Evolutionary conservation across 2,329 filamentous ascomycete genomes (phyloP).

Genomic region (Seiridium cupressi): DNA sequence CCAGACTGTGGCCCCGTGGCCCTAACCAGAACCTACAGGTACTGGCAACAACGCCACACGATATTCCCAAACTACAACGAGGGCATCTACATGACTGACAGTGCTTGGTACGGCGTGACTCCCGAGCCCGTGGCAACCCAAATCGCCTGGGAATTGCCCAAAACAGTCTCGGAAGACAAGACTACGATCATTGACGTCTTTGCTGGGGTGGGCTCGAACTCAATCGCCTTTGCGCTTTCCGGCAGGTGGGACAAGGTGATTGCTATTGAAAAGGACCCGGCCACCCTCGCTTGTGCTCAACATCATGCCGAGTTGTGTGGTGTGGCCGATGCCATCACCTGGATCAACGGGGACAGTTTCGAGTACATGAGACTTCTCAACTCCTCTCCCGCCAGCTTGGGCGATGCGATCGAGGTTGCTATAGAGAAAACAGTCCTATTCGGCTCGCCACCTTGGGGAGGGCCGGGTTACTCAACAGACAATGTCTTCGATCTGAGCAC

Average conservation of each 20-base stretch:
- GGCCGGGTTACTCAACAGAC: constrained; percentile 52
- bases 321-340: constrained; percentile 73
- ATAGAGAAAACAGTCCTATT: constrained; percentile 46
- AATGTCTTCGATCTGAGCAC: constrained; percentile 77
- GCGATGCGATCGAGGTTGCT: constrained; percentile 37
- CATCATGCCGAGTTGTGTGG: constrained; percentile 88
- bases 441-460: constrained; percentile 61
- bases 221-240: constrained; percentile 84
- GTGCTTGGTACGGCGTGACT: constrained; percentile 96
- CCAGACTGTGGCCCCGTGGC: neutral
- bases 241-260: constrained; percentile 80
- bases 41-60: constrained; percentile 84
- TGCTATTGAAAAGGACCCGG: constrained; percentile 80
- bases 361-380: constrained; percentile 57
- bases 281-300: constrained; percentile 83
- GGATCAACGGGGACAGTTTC: constrained; percentile 87
- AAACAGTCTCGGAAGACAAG: constrained; percentile 48
- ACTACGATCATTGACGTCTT: constrained; percentile 82
- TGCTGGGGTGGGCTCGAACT: constrained; percentile 87
- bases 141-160: constrained; percentile 71
- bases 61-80: constrained; percentile 88
- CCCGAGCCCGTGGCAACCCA: constrained; percentile 87
- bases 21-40: constrained; percentile 50
- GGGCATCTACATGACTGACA: constrained; percentile 86
- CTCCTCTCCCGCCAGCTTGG: constrained; percentile 23